A percentile compares a stretch with the other conserved stretches of the same genome.
phyloP scores from a whole-genome alignment of 345 rosid genomes.

The Lepidium africanum region DNA sequence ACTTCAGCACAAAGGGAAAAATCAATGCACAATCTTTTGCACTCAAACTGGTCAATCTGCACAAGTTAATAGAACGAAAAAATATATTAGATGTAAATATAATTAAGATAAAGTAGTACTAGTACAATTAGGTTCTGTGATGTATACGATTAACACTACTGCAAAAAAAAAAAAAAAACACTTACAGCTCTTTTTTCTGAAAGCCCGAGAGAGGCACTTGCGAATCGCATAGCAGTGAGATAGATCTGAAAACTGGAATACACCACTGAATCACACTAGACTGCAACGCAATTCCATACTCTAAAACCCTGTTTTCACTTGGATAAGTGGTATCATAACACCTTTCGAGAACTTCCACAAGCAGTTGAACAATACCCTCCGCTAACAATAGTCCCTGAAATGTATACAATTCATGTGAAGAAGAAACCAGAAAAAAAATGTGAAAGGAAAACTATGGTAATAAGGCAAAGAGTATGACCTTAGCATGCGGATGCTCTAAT shows the following conservation, averaged over 20 bases:
- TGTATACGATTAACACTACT: not conserved
- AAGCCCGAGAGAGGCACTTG: conserved; percentile 30
- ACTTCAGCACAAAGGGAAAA: conserved; percentile 51
- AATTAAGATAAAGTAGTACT: conserved; percentile 2
- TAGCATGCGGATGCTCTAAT: conserved; percentile 81
- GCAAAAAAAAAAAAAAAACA: conserved; percentile 29
- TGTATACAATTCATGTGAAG: conserved; percentile 8
- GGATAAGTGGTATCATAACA: conserved; percentile 52
- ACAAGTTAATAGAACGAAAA: conserved; percentile 20
- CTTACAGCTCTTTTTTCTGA: conserved; percentile 54
- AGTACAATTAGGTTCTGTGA: not conserved
- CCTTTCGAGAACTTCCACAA: conserved; percentile 53
- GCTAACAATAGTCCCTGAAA: conserved; percentile 58
- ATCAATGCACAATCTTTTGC: conserved; percentile 55
- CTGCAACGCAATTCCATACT: conserved; percentile 39
- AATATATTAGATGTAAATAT: not conserved
- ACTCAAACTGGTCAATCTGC: conserved; percentile 45
- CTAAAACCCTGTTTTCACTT: conserved; percentile 42
- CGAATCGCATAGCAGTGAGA: conserved; percentile 55
- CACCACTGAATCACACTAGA: conserved; percentile 53
- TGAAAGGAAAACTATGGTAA: conserved; percentile 2
- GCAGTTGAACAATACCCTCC: conserved; percentile 54
- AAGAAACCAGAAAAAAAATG: not conserved
- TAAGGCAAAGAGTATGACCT: conserved; percentile 40
- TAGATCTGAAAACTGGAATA: conserved; percentile 62